Conservation (phyloP, 2,329 filamentous ascomycete species). For the Coleophoma cylindrospora region DNA sequence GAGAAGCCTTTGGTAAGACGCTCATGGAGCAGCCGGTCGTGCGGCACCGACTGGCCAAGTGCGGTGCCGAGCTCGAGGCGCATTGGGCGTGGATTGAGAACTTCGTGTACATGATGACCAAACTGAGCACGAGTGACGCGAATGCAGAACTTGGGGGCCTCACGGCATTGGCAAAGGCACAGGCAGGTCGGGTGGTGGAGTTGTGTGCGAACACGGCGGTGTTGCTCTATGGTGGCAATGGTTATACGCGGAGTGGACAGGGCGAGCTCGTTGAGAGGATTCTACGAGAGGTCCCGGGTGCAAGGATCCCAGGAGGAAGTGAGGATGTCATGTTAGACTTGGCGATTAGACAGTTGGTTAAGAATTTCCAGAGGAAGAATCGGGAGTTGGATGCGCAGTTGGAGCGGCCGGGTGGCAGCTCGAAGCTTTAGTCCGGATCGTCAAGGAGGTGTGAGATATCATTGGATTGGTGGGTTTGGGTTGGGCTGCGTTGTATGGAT, state of each 20-base stretch:
- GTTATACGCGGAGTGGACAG: slow-evolving; percentile 63
- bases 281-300: slow-evolving; percentile 63
- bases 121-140: slow-evolving; percentile 53
- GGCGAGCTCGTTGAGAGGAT: slow-evolving; percentile 47
- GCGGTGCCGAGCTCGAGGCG: slow-evolving; percentile 61
- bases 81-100: slow-evolving; percentile 70
- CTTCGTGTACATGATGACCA: slow-evolving; percentile 63
- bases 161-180: slow-evolving; percentile 68
- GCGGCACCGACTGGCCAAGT: slow-evolving; percentile 66
- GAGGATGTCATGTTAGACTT: slow-evolving; percentile 72
- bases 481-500: no score
- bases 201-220: slow-evolving; percentile 67
- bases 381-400: slow-evolving; percentile 39
- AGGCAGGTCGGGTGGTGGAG: slow-evolving; percentile 65
- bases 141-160: slow-evolving; percentile 64
- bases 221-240: slow-evolving; percentile 69
- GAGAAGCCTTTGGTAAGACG: slow-evolving; percentile 63
- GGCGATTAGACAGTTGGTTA: slow-evolving; percentile 64
- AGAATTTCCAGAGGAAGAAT: slow-evolving; percentile 58
- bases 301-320: slow-evolving; percentile 61
- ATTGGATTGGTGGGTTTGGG: no score
- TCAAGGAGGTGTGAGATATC: no score
- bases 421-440: slow-evolving; percentile 32
- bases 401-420: slow-evolving; percentile 24
- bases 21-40: slow-evolving; percentile 73